Evolutionary conservation across 768 basidiomycete genomes (phyloP).

Genomic region (Kwoniella mangroviensis): DNA sequence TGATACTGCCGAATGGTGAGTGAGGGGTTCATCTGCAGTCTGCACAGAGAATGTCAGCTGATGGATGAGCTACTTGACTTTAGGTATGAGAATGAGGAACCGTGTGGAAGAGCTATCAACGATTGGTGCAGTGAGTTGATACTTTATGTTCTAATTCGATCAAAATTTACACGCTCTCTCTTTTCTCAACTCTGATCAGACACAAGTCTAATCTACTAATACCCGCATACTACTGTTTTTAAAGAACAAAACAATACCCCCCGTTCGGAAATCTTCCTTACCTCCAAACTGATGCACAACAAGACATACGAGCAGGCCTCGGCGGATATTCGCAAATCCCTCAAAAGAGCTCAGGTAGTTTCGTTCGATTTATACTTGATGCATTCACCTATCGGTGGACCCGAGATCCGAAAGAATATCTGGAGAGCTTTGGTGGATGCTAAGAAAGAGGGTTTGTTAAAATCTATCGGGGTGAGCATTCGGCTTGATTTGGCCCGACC

Average conservation of each 20-base stretch:
- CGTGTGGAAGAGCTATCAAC: conserved; percentile 68
- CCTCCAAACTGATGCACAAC: conserved; percentile 71
- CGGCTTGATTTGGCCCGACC: too few species aligned
- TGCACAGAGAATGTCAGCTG: too few species aligned
- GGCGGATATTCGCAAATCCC: conserved; percentile 64
- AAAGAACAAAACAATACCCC: conserved; percentile 58
- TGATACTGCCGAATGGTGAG: conserved; percentile 61
- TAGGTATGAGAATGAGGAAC: conserved; percentile 70
- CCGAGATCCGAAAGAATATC: conserved; percentile 64
- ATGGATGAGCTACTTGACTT: conserved; percentile 61
- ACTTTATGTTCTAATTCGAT: neutral
- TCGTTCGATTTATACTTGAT: conserved; percentile 74
- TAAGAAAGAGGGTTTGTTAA: conserved; percentile 66
- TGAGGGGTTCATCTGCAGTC: conserved; percentile 2
- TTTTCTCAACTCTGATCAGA: too few species aligned
- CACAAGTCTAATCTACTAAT: too few species aligned
- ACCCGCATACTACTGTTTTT: neutral
- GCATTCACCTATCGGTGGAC: conserved; percentile 71
- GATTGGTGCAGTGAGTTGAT: conserved; percentile 45
- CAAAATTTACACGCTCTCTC: too few species aligned
- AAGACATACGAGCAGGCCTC: conserved; percentile 62
- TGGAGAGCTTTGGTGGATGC: conserved; percentile 72
- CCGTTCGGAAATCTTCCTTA: conserved; percentile 70
- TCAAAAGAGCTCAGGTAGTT: conserved; percentile 65
- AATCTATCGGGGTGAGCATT: conserved; percentile 71